Conservation (phyloP, 2,329 filamentous ascomycete genomes). For the Diplocarpon rosae region DNA sequence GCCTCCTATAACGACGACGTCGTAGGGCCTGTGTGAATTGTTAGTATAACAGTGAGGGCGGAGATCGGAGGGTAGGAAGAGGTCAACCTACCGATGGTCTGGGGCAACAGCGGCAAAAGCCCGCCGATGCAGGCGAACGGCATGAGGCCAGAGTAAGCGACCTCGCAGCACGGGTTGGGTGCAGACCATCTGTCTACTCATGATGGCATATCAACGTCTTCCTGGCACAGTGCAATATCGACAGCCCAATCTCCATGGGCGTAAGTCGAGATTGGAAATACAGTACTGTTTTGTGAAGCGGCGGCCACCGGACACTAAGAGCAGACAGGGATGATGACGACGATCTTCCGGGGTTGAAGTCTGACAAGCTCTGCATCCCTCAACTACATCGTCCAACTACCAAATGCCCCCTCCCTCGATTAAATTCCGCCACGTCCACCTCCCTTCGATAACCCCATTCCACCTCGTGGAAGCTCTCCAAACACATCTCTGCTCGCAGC, state of each 20-base stretch:
- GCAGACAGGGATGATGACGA: too few species aligned
- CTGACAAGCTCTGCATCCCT: too few species aligned
- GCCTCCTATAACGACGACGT: constrained; percentile 92
- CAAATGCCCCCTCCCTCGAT: constrained; percentile 2
- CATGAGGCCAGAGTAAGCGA: constrained; percentile 3
- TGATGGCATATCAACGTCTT: constrained; percentile 15
- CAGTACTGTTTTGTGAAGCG: too few species aligned
- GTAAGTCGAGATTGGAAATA: too few species aligned
- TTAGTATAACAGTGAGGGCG: background rate
- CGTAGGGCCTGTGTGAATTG: constrained; percentile 38
- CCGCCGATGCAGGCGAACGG: constrained; percentile 10
- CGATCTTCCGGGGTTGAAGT: too few species aligned
- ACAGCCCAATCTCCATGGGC: too few species aligned
- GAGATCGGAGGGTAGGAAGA: background rate
- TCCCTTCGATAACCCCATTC: constrained; percentile 44
- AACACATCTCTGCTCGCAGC: constrained; percentile 40
- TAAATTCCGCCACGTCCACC: constrained; percentile 47
- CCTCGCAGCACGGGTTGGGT: constrained; percentile 5
- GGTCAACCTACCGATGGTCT: constrained; percentile 12
- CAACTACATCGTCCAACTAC: too few species aligned
- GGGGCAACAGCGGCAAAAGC: constrained; percentile 16
- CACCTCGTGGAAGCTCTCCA: constrained; percentile 43
- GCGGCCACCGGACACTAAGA: too few species aligned
- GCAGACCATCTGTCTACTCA: constrained; percentile 15
- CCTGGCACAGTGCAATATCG: too few species aligned